Conservation (phyloP, 2,329 filamentous ascomycete species). For the Exophiala calicioides region DNA sequence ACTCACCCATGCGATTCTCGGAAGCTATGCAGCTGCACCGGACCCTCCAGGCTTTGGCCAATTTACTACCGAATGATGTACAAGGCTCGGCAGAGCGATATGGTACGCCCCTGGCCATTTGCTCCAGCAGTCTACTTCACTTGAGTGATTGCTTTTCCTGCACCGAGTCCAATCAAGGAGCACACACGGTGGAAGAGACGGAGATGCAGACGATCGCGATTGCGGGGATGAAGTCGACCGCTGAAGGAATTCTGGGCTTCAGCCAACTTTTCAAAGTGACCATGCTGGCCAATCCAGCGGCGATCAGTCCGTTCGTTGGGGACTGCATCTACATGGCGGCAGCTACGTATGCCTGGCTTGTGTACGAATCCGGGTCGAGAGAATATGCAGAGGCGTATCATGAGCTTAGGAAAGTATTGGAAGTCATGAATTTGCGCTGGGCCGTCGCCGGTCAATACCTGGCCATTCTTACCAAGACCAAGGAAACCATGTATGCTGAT, state of each 20-base stretch:
- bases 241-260: conserved; percentile 27
- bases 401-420: conserved; percentile 23
- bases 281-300: conserved; percentile 23
- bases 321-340: conserved; percentile 40
- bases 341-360: conserved; percentile 38
- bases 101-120: conserved; percentile 38
- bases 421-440: conserved; percentile 29
- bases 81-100: conserved; percentile 28
- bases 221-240: conserved; percentile 25
- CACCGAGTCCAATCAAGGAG: conserved; percentile 32
- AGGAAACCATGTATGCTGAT: conserved; percentile 21
- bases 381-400: conserved; percentile 24
- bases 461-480: conserved; percentile 26
- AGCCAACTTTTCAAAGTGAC: conserved; percentile 14
- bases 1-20: conserved; percentile 35
- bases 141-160: conserved; percentile 39
- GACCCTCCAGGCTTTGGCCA: conserved; percentile 35
- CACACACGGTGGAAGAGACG: conserved; percentile 36
- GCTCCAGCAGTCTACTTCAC: conserved; percentile 35
- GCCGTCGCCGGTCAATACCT: conserved; percentile 31
- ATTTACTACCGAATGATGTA: conserved; percentile 34
- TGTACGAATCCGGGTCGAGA: conserved; percentile 35
- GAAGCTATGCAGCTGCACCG: conserved; percentile 39
- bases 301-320: conserved; percentile 31
- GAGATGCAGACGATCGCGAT: conserved; percentile 39